These are phyloP conservation scores for Lactuca sativa DNA, from an alignment of 129 eudicot species.

Conservation along the genomic window DNA sequence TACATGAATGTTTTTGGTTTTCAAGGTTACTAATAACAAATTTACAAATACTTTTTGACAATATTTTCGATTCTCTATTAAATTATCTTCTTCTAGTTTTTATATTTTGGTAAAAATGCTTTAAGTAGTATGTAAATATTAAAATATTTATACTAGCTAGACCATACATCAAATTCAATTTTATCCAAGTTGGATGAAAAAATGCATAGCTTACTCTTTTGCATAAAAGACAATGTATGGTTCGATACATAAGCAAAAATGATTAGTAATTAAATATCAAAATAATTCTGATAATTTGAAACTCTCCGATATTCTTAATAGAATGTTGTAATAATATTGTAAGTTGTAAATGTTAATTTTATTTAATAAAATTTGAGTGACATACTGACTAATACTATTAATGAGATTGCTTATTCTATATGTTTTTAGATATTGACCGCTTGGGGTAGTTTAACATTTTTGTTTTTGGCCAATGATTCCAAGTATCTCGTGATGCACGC, in stretches of 20 bases:
- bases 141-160: too few relatives aligned
- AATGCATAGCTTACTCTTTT: background rate
- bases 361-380: background rate
- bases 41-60: too few relatives aligned
- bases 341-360: background rate
- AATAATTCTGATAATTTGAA: too few relatives aligned
- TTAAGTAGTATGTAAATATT: too few relatives aligned
- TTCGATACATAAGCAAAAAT: background rate
- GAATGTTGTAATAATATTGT: background rate
- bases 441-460: slow-evolving; percentile 1
- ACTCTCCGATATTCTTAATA: background rate
- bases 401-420: background rate
- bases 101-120: too few relatives aligned
- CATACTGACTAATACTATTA: background rate
- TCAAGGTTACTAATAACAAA: background rate
- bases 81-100: background rate
- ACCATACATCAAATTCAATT: too few relatives aligned
- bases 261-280: too few relatives aligned
- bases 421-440: background rate
- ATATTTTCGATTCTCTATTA: background rate
- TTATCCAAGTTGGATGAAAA: background rate
- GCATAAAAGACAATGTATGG: background rate
- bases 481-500: slow-evolving; percentile 30
- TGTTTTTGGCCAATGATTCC: slow-evolving; percentile 29
- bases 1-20: background rate